These are phyloP conservation scores for Kwoniella sp. DNA, from an alignment of 768 basidiomycete species.

Conservation along the genomic window DNA sequence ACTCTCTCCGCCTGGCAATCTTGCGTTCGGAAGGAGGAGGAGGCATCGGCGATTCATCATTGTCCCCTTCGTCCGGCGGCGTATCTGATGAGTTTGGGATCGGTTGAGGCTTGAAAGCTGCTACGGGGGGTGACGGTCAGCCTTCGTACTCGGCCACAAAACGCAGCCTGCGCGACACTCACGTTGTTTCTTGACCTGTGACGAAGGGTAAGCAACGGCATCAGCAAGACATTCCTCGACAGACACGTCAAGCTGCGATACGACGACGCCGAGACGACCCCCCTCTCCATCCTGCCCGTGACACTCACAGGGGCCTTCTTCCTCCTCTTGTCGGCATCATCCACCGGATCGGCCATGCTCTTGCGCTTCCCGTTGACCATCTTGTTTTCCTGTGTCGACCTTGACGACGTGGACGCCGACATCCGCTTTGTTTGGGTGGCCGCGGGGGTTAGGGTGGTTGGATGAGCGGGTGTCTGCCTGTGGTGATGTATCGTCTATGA, in stretches of 20 bases:
- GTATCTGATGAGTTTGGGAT: slow-evolving; percentile 33
- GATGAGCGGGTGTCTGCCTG: too few species aligned
- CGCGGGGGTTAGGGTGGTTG: too few species aligned
- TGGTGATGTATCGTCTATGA: too few species aligned
- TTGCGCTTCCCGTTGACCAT: slow-evolving; percentile 18
- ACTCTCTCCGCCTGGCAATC: slow-evolving; percentile 41
- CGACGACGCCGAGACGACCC: too few species aligned
- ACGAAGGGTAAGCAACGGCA: too few species aligned
- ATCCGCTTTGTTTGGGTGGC: too few species aligned
- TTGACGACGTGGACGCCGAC: too few species aligned
- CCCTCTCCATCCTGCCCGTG: background rate
- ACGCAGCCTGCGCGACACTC: background rate
- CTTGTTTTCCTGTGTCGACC: too few species aligned
- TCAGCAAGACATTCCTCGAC: background rate
- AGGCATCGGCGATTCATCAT: slow-evolving; percentile 19
- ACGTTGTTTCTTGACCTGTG: slow-evolving; percentile 29
- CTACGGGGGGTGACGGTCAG: too few species aligned
- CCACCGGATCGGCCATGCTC: slow-evolving; percentile 8
- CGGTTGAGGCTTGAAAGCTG: slow-evolving; percentile 34
- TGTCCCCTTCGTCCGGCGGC: slow-evolving; percentile 28
- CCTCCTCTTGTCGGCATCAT: slow-evolving; percentile 19
- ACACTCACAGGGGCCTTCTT: slow-evolving; percentile 8
- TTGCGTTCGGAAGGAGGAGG: slow-evolving; percentile 45
- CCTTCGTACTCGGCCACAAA: too few species aligned
- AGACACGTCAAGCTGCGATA: too few species aligned